A percentile compares a stretch with the other conserved stretches of the same genome.
Conservation (phyloP, 768 basidiomycete genomes). For the Chalciporus pseudorubinellus region DNA sequence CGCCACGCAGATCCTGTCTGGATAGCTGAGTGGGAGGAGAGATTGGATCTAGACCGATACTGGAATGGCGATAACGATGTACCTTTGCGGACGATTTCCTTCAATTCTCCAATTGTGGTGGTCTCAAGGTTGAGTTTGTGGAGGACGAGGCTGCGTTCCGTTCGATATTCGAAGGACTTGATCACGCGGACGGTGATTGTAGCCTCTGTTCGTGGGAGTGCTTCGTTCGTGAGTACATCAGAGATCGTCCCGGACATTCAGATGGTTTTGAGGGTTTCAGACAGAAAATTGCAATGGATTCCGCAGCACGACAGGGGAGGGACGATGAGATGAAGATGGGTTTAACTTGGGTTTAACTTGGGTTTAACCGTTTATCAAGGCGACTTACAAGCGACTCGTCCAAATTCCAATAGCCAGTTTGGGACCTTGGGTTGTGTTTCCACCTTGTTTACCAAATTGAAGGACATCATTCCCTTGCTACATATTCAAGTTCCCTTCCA, state of each 20-base stretch:
- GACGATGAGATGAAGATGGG: not conserved
- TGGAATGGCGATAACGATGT: constrained; percentile 12
- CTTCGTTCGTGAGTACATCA: constrained; percentile 58
- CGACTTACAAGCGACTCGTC: too few species aligned
- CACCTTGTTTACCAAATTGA: too few species aligned
- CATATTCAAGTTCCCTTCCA: too few species aligned
- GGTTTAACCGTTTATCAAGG: too few species aligned
- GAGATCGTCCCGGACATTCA: constrained; percentile 37
- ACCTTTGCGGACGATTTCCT: constrained; percentile 71
- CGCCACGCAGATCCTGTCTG: constrained; percentile 81
- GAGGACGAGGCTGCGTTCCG: constrained; percentile 83
- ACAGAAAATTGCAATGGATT: not conserved
- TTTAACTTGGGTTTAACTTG: too few species aligned
- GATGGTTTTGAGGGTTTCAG: not conserved
- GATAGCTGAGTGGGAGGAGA: constrained; percentile 49
- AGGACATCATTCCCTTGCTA: too few species aligned
- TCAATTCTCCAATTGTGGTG: constrained; percentile 77
- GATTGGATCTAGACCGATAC: constrained; percentile 1
- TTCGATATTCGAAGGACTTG: constrained; percentile 93
- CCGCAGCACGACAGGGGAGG: not conserved
- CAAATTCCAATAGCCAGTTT: too few species aligned
- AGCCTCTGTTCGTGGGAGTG: constrained; percentile 67
- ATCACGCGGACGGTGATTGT: constrained; percentile 90
- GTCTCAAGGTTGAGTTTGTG: constrained; percentile 75
- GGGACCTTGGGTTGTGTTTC: too few species aligned